Evolutionary conservation across 805 yeast species (phyloP), one percentile per base, ranked within the genome.

Genomic region (Blastobotrys americana): DNA sequence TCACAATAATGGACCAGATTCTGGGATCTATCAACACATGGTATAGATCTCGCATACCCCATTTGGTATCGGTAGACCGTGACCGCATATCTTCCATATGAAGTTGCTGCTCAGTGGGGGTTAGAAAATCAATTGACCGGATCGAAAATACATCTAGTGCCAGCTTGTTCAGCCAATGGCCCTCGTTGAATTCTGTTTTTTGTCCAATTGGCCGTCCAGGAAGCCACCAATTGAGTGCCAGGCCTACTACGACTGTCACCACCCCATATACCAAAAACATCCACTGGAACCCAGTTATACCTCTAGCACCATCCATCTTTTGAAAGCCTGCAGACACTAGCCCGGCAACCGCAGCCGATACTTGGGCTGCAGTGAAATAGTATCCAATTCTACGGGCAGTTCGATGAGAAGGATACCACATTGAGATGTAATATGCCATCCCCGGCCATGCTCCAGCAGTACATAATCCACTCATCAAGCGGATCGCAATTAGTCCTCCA

Each of bases 391-490:
- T 70, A 51, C 76, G 73, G 2, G 94, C 84, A 53, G 79, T 75
- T 48, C 93, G 70, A 39, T 82, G 79, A 42, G 80, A 75, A 2
- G 95, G 95, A 57, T 86, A 86, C 90, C 94, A 86, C 55, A 85
- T 66, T 0, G 89, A 77, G 36, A 86, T 71, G 57, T 86, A 86
- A 64, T 85, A 86, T 18, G 87, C 77, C 82, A 86, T 71, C 6
- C 94, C 95, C 1, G 95, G 95, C 95, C 95, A 85, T 3, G 85
- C 78, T 35, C 95, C 95, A 8, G 95, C 93, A 42, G 85, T 85
- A 46, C 81, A 82, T 45, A 82, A 53, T 39, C 95, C 95, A 22
- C 82, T 73, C 46, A 86, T 70, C 47, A 85, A 77, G 51, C 94
- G 71, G 36, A 79, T 63, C 2, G 88, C 94, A 46, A 79, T 77